Conservation (phyloP, 768 basidiomycete genomes). For the Holtermannia corniformis region DNA sequence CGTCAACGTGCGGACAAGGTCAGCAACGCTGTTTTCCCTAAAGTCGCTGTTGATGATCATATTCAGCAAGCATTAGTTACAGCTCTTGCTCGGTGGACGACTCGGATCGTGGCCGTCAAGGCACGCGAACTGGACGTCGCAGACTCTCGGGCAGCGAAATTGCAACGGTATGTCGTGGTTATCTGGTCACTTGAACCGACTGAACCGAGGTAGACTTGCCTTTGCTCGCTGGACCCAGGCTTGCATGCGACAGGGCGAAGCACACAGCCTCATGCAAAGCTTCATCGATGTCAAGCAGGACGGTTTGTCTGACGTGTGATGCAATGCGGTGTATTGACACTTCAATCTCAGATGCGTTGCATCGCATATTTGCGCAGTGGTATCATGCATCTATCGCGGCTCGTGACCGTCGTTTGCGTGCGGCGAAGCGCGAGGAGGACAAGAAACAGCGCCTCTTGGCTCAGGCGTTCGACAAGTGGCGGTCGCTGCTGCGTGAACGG, state of each 20-base stretch:
- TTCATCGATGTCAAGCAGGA: conserved; percentile 8
- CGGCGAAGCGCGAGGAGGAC: not conserved
- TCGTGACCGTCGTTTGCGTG: conserved; percentile 2
- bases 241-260: not conserved
- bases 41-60: not conserved
- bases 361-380: conserved; percentile 8
- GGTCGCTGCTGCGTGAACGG: conserved; percentile 9
- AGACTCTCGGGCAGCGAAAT: conserved; percentile 13
- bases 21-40: not conserved
- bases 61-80: conserved; percentile 7
- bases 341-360: conserved; percentile 2
- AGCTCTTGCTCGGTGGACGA: conserved; percentile 19
- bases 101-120: conserved; percentile 25
- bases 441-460: conserved; percentile 2
- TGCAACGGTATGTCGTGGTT: conserved; percentile 5
- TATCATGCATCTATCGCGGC: not conserved
- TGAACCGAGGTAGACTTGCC: conserved; percentile 3
- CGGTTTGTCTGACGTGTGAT: conserved; percentile 5
- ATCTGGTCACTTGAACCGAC: not conserved
- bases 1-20: conserved; percentile 3
- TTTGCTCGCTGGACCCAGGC: conserved; percentile 8
- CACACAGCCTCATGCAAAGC: conserved; percentile 5
- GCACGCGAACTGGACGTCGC: conserved; percentile 23
- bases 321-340: conserved; percentile 3
- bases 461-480: conserved; percentile 9